Percentiles rank a stretch among this genome's conserved stretches.
phyloP scores from a whole-genome alignment of 1,284 basidiomycete species.

The Blastosporella zonata region DNA sequence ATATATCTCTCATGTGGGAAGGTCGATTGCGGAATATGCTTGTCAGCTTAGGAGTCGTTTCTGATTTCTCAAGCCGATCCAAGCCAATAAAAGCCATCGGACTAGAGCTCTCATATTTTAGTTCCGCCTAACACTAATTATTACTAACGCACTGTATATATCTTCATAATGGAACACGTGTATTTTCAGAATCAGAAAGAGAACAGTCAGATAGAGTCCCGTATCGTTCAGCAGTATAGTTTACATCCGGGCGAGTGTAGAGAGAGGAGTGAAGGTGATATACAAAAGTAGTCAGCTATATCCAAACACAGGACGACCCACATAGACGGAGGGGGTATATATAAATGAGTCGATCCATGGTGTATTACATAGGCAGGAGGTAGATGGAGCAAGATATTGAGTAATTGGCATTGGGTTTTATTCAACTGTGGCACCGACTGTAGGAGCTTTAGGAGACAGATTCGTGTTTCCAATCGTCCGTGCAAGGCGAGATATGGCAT shows the following conservation, averaged over 20 bases:
- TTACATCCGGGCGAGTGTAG: constrained; percentile 22
- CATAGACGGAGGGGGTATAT: constrained; percentile 15
- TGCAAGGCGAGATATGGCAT: constrained; percentile 61
- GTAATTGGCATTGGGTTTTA: constrained; percentile 3
- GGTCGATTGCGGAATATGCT: constrained; percentile 88
- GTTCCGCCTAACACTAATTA: constrained; percentile 48
- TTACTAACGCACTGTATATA: neutral
- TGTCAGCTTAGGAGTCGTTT: constrained; percentile 85
- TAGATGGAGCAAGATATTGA: neutral
- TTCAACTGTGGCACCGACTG: constrained; percentile 17
- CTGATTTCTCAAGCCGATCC: constrained; percentile 79
- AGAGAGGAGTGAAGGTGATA: constrained; percentile 10
- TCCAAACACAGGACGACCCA: constrained; percentile 4
- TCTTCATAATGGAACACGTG: neutral
- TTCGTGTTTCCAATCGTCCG: constrained; percentile 47
- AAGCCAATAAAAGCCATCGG: constrained; percentile 88
- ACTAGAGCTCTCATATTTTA: constrained; percentile 90
- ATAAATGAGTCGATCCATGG: neutral
- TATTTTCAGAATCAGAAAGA: neutral
- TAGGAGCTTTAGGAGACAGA: constrained; percentile 15
- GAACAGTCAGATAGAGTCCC: neutral
- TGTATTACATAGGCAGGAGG: neutral
- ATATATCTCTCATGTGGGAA: constrained; percentile 91
- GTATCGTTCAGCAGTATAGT: constrained; percentile 11
- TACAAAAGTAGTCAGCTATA: constrained; percentile 11